phyloP scores from a whole-genome alignment of 495 filamentous ascomycete genomes.

The Penicillium argentinense region DNA sequence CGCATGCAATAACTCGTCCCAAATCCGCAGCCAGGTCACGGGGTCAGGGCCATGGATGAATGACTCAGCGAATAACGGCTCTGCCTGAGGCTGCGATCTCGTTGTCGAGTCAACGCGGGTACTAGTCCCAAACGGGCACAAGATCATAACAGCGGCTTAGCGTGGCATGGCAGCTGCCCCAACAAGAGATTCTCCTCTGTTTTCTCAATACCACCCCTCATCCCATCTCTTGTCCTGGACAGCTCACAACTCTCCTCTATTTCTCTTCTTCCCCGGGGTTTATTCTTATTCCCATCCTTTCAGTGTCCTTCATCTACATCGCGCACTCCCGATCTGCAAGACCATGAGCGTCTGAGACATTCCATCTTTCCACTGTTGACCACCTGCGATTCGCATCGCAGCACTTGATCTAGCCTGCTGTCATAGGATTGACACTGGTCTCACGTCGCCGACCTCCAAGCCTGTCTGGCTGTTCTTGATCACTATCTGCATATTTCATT shows the following conservation, averaged over 20 bases:
- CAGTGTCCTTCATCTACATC: slow-evolving; percentile 9
- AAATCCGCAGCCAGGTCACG: neutral
- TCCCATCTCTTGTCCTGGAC: slow-evolving; percentile 18
- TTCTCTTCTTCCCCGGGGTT: slow-evolving; percentile 1
- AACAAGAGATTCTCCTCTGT: slow-evolving; percentile 37
- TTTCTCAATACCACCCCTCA: slow-evolving; percentile 21
- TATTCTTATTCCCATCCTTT: slow-evolving; percentile 6
- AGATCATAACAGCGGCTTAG: slow-evolving; percentile 47
- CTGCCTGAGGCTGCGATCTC: slow-evolving; percentile 16
- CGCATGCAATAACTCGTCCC: too few species aligned
- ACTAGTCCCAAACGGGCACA: slow-evolving; percentile 34
- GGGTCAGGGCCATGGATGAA: neutral
- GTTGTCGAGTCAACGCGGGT: slow-evolving; percentile 46
- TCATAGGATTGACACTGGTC: neutral
- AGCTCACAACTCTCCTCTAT: slow-evolving; percentile 7
- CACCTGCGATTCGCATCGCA: slow-evolving; percentile 4
- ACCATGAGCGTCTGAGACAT: slow-evolving; percentile 26
- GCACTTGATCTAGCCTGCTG: slow-evolving; percentile 4
- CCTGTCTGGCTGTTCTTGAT: slow-evolving; percentile 11
- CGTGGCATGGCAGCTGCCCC: slow-evolving; percentile 43
- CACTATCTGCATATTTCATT: slow-evolving; percentile 6
- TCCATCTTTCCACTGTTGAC: slow-evolving; percentile 9
- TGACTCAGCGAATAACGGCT: slow-evolving; percentile 13
- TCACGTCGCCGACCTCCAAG: slow-evolving; percentile 1
- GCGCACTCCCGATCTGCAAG: slow-evolving; percentile 16